These are phyloP conservation scores for Neopestalotiopsis sp. DNA, from an alignment of 2,329 filamentous ascomycete species.

Conservation along the genomic window DNA sequence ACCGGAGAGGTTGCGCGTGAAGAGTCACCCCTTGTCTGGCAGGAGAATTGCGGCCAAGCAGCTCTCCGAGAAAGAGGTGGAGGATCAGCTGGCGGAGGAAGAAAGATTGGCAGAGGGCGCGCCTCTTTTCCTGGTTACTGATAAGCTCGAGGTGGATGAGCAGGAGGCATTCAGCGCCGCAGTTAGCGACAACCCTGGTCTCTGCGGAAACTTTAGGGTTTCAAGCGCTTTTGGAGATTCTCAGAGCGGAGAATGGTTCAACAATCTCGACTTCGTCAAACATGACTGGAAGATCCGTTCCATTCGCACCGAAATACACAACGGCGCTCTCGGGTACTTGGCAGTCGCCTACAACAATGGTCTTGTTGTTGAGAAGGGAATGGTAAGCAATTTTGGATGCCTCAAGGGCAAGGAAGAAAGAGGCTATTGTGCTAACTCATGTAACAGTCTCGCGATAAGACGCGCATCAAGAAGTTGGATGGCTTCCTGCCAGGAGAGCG, in stretches of 20 bases:
- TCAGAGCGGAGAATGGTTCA: neutral
- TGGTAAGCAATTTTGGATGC: neutral
- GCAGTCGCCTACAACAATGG: slow-evolving; percentile 4
- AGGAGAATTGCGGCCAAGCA: slow-evolving; percentile 2
- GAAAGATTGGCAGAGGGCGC: neutral
- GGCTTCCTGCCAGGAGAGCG: neutral
- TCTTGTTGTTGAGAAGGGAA: slow-evolving; percentile 1
- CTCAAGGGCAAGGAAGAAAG: neutral
- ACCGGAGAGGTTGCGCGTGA: neutral
- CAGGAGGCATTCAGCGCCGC: neutral
- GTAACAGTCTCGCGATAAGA: neutral
- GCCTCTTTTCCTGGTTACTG: neutral
- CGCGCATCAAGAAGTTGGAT: neutral
- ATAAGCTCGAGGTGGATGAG: neutral
- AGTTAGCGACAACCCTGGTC: neutral
- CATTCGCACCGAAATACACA: neutral
- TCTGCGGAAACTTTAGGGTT: neutral
- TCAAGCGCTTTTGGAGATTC: neutral
- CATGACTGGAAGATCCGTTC: neutral
- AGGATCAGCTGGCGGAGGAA: neutral
- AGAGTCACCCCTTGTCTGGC: neutral
- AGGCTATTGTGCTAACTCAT: neutral
- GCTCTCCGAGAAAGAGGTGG: neutral
- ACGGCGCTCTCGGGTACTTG: neutral
- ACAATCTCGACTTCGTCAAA: slow-evolving; percentile 2